A percentile compares a stretch with the other conserved stretches of the same genome.
phyloP scores from a whole-genome alignment of 2,329 filamentous ascomycete genomes.

The Penicillium griseofulvum region DNA sequence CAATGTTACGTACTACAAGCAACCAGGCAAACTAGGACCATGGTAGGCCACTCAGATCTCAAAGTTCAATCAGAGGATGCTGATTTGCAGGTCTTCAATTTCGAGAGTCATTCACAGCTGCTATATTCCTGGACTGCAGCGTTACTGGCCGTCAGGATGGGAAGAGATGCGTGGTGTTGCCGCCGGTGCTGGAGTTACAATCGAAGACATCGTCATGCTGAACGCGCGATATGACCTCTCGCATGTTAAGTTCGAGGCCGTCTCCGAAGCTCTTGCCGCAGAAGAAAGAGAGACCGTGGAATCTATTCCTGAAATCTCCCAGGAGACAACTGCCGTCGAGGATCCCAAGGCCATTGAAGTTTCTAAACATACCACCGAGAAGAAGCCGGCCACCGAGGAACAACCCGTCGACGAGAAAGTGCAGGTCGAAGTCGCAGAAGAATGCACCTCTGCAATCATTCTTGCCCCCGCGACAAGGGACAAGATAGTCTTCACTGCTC shows the following conservation, averaged over 20 bases:
- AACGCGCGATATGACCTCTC: not conserved
- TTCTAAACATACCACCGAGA: not conserved
- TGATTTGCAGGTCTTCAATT: not conserved
- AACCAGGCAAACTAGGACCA: not conserved
- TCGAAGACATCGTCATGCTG: not conserved
- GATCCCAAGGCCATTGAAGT: not conserved
- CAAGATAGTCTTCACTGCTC: not conserved
- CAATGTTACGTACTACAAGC: not conserved
- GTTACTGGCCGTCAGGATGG: not conserved
- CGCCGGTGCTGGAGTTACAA: not conserved
- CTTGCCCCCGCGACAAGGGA: not conserved
- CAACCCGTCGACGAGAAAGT: not conserved
- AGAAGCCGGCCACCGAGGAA: not conserved
- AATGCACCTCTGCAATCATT: not conserved
- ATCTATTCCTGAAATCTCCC: not conserved
- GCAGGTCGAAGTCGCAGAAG: not conserved
- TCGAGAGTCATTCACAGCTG: not conserved
- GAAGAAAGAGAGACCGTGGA: not conserved
- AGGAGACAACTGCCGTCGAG: conserved; percentile 1
- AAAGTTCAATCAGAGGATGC: not conserved
- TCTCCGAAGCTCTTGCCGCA: not conserved
- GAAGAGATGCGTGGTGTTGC: not conserved
- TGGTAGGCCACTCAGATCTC: not conserved
- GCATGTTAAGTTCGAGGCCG: not conserved
- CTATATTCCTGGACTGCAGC: not conserved